Percentiles rank a stretch among this genome's conserved stretches.
Conservation (phyloP, 2,329 filamentous ascomycete species). For the Colletotrichum spinosum region DNA sequence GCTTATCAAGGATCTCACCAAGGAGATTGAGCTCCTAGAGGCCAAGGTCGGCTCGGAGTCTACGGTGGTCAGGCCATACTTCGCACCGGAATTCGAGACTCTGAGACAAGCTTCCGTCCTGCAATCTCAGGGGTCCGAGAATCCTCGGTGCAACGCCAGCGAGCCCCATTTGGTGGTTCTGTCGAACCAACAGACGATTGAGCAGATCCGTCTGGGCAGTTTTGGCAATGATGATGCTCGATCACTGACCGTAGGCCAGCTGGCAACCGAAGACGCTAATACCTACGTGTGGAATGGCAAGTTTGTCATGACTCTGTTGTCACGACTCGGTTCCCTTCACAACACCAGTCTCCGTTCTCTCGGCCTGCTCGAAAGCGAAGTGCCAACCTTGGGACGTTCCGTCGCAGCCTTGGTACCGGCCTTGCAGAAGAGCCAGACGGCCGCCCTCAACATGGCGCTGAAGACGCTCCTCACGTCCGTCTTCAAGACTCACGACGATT, state of each 20-base stretch:
- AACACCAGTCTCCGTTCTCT: constrained; percentile 70
- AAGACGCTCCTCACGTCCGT: constrained; percentile 57
- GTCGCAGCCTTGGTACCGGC: constrained; percentile 62
- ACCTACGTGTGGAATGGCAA: constrained; percentile 53
- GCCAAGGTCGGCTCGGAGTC: constrained; percentile 55
- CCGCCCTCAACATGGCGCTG: constrained; percentile 61
- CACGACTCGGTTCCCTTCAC: constrained; percentile 62
- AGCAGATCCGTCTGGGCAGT: constrained; percentile 53
- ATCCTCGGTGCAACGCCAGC: constrained; percentile 23
- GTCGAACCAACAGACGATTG: constrained; percentile 56
- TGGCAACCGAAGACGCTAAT: constrained; percentile 25
- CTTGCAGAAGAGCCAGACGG: constrained; percentile 62
- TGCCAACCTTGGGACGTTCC: constrained; percentile 70
- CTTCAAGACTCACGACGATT: constrained; percentile 52
- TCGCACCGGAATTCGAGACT: constrained; percentile 66
- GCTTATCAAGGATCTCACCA: constrained; percentile 61
- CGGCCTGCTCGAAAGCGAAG: constrained; percentile 72
- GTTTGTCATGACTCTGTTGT: constrained; percentile 60
- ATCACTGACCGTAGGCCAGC: constrained; percentile 29
- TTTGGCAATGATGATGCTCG: constrained; percentile 25
- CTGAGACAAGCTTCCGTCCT: constrained; percentile 65
- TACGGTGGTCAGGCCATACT: constrained; percentile 58
- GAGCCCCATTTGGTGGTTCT: constrained; percentile 60
- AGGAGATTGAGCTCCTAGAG: constrained; percentile 66
- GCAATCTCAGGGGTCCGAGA: constrained; percentile 41